Base-by-base conservation (phyloP, 164 flowering plant genomes). In the Chloranthus sessilifolius region DNA sequence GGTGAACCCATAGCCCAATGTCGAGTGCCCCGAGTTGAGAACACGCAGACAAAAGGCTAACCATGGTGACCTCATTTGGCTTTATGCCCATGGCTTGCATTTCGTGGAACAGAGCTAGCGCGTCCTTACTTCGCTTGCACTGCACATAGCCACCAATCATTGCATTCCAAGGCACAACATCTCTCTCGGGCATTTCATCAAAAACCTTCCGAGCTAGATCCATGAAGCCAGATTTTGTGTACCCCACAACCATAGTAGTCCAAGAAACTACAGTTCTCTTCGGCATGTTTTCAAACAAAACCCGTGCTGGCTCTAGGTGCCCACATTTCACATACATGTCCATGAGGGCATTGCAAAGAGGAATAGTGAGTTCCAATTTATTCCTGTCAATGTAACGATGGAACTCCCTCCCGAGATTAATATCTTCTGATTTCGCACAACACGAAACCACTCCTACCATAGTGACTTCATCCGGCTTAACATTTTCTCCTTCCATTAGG, bases 321-420 rank as follows among this genome's bases (percentile, higher is more conserved):
- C 88, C 81, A 54, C 86, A 79, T 62, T 84, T 81, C 3, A 67
- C 64, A 54, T 81, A 80, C 94, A 82, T 85, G 53, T 82, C 84
- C 73, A 82, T 65, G 7, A 85, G 67, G 0, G 77, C 75, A 74
- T 82, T 85, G 15, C 53, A 53, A 15, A 80, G 76, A 1, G 76
- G 66, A 6, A 68, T 24, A 2, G 74, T 77, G 56, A 71, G 48
- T 12, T 55, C 60, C 52, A 82, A 35, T 31, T 65, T 63, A 38
- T 47, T 62, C 23, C 59, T 70, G 34, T 54, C 44, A 17, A 80
- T 65, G 47, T 50, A 64, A 1, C 17, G 43, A 65, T 78, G 86
- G 51, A 78, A 60, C 31, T 71, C 67, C 26, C 49, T 61, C 21
- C 85, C 87, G 3, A 56, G 66, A 7, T 55, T 52, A 65, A 78